Evolutionary conservation across 805 yeast genomes (phyloP).

Genomic region (Zygoascus biomembranicola): DNA sequence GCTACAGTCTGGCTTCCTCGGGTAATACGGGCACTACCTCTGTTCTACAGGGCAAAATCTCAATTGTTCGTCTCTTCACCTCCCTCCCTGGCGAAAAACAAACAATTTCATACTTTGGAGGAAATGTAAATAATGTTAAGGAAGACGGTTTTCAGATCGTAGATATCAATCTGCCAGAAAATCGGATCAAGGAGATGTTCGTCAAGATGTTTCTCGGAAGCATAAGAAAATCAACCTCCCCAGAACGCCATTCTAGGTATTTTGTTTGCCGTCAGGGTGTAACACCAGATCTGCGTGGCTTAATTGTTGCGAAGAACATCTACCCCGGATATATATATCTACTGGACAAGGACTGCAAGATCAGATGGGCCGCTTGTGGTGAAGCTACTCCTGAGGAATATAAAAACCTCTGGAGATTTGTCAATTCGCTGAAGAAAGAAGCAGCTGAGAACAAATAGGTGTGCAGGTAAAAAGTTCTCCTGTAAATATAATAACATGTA

Average conservation of each 20-base stretch:
- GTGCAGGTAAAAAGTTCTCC: neutral
- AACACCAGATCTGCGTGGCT: constrained; percentile 47
- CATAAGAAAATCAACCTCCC: constrained; percentile 38
- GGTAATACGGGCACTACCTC: constrained; percentile 28
- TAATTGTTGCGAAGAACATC: constrained; percentile 58
- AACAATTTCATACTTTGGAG: constrained; percentile 50
- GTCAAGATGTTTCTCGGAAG: constrained; percentile 44
- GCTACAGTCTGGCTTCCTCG: constrained; percentile 37
- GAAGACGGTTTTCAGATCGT: constrained; percentile 51
- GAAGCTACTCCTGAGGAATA: constrained; percentile 61
- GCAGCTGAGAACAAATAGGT: neutral
- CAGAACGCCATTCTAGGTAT: constrained; percentile 46
- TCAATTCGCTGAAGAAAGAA: constrained; percentile 51
- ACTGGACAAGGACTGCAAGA: constrained; percentile 62
- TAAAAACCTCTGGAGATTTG: constrained; percentile 55
- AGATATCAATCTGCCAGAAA: constrained; percentile 71
- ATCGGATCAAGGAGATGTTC: constrained; percentile 56
- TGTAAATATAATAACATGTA: neutral
- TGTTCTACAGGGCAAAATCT: constrained; percentile 42
- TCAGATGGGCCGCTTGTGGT: constrained; percentile 92
- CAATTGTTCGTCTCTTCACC: constrained; percentile 58
- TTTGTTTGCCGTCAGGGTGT: constrained; percentile 56
- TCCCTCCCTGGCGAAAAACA: constrained; percentile 65
- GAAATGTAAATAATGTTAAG: constrained; percentile 35
- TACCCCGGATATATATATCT: constrained; percentile 79